Percentiles rank a stretch among this genome's conserved stretches.
Conservation (phyloP, 306 rosid genomes). For the Casuarina equisetifolia region DNA sequence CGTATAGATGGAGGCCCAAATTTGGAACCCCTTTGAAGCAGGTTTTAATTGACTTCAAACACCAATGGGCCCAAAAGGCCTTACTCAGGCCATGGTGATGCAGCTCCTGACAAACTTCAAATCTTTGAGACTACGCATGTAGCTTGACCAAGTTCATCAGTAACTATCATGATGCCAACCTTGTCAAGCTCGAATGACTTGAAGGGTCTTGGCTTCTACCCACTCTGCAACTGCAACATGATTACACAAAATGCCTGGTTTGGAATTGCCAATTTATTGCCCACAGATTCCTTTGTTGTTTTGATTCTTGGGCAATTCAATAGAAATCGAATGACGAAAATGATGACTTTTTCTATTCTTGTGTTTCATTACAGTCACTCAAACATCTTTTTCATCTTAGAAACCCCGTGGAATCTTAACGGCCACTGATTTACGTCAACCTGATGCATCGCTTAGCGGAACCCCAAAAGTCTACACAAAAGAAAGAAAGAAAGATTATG, state of each 20-base stretch:
- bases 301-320: neutral
- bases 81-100: neutral
- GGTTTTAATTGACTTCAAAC: neutral
- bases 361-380: neutral
- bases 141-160: too few species aligned
- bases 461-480: neutral
- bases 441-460: neutral
- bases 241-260: too few species aligned
- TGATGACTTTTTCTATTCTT: neutral
- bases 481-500: too few species aligned
- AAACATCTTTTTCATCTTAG: neutral
- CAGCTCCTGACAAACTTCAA: too few species aligned
- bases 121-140: too few species aligned
- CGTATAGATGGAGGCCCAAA: too few species aligned
- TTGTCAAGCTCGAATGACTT: too few species aligned
- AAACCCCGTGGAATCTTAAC: neutral
- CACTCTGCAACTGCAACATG: too few species aligned
- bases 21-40: neutral
- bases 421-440: neutral
- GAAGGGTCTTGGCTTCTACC: too few species aligned
- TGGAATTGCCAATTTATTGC: too few species aligned
- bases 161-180: too few species aligned
- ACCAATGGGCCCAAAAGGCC: neutral
- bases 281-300: neutral
- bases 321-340: neutral